phyloP scores from a whole-genome alignment of 2,329 filamentous ascomycete genomes.

The Cladosporium sp. region DNA sequence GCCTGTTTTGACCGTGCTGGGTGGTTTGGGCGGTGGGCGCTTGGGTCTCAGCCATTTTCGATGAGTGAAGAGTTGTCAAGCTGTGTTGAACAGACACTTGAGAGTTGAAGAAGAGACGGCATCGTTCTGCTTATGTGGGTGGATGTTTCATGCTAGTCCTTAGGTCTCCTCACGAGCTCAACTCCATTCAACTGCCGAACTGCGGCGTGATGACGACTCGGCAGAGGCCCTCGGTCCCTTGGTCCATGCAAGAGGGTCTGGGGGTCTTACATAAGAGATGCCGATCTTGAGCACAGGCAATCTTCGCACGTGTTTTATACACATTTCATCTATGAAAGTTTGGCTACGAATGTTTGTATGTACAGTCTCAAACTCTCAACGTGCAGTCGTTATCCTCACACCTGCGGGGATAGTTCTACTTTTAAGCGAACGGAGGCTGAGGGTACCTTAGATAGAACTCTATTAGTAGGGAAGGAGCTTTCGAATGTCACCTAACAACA shows the following conservation, averaged over 20 bases:
- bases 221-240: background rate
- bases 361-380: too few relatives aligned
- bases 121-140: background rate
- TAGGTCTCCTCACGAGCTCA: background rate
- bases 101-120: background rate
- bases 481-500: too few relatives aligned
- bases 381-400: too few relatives aligned
- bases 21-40: slow-evolving; percentile 19
- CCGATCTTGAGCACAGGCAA: too few relatives aligned
- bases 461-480: too few relatives aligned
- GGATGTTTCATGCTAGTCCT: background rate
- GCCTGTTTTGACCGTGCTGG: slow-evolving; percentile 23
- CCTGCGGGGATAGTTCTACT: too few relatives aligned
- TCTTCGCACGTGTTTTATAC: too few relatives aligned
- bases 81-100: slow-evolving; percentile 7
- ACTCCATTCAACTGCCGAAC: background rate
- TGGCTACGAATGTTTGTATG: background rate
- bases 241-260: too few relatives aligned
- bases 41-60: slow-evolving; percentile 19
- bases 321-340: too few relatives aligned
- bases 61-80: background rate
- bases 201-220: slow-evolving; percentile 2
- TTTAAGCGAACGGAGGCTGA: too few relatives aligned
- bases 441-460: too few relatives aligned
- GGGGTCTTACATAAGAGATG: too few relatives aligned